A percentile compares a stretch with the other conserved stretches of the same genome.
These are phyloP conservation scores for Hygrocybe coccinea DNA, from an alignment of 768 basidiomycete species.

Conservation along the genomic window DNA sequence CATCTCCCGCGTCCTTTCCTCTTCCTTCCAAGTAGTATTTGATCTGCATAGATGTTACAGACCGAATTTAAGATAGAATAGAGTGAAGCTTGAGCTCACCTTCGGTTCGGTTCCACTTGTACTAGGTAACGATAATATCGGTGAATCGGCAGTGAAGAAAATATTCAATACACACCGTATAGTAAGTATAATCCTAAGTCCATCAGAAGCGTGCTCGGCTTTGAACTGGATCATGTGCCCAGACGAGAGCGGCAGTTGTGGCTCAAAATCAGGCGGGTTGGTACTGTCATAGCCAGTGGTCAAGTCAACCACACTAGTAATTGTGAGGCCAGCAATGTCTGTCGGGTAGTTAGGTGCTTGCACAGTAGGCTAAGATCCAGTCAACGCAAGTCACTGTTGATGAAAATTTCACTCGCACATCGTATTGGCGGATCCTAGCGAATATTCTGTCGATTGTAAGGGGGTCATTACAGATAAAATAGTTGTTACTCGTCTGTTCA, in stretches of 20 bases:
- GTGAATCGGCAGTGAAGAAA: background rate
- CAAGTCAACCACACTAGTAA: conserved; percentile 67
- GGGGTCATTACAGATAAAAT: conserved; percentile 71
- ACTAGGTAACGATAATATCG: conserved; percentile 31
- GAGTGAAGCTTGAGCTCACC: conserved; percentile 33
- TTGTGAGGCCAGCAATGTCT: conserved; percentile 52
- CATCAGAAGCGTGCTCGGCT: conserved; percentile 39
- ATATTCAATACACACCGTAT: conserved; percentile 44
- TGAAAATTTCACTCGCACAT: conserved; percentile 28
- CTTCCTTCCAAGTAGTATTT: conserved; percentile 87
- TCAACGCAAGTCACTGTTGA: background rate
- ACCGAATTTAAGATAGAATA: background rate
- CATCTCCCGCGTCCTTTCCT: conserved; percentile 46
- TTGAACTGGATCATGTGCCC: conserved; percentile 85
- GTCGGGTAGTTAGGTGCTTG: conserved; percentile 48
- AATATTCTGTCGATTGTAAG: conserved; percentile 68
- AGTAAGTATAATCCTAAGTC: conserved; percentile 59
- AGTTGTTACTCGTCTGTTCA: conserved; percentile 70
- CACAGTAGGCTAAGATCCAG: conserved; percentile 14
- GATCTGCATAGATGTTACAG: conserved; percentile 43
- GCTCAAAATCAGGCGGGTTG: conserved; percentile 60
- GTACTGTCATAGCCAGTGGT: conserved; percentile 74
- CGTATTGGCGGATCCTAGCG: conserved; percentile 53
- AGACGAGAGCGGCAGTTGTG: conserved; percentile 63
- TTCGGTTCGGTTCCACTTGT: conserved; percentile 92